Evolutionary conservation across 1,284 basidiomycete species (phyloP).

Genomic region (Ceratobasidium sp.): DNA sequence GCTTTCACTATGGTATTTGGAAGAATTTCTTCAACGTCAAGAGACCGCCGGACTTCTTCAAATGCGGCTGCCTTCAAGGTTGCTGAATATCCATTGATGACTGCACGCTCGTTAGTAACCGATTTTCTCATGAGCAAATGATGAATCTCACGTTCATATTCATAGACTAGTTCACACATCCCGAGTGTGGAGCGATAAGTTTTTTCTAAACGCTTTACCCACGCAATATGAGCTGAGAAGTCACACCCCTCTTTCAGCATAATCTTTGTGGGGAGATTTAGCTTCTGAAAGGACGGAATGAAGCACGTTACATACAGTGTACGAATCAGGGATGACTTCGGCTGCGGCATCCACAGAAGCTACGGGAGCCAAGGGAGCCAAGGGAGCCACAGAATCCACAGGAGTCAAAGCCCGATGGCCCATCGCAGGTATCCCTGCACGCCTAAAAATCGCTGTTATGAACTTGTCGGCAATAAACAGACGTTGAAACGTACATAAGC

Average conservation of each 20-base stretch:
- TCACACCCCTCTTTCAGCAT: not conserved
- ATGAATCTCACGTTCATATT: constrained; percentile 6
- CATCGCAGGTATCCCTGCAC: too few relatives aligned
- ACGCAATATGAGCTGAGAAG: not conserved
- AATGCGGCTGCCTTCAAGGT: not conserved
- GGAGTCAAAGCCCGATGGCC: too few relatives aligned
- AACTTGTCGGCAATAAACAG: too few relatives aligned
- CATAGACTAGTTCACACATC: not conserved
- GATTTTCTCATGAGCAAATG: too few relatives aligned
- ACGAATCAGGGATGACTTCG: constrained; percentile 37
- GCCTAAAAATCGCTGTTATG: too few relatives aligned
- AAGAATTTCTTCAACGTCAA: not conserved
- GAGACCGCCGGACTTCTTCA: not conserved
- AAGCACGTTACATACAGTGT: constrained; percentile 30
- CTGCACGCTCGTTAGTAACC: not conserved
- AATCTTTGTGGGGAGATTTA: not conserved
- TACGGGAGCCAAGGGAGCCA: too few relatives aligned
- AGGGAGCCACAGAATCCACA: too few relatives aligned
- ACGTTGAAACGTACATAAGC: too few relatives aligned
- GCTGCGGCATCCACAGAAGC: constrained; percentile 3
- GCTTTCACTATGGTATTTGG: not conserved
- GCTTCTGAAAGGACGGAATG: not conserved
- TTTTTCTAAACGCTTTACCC: not conserved
- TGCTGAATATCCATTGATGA: constrained; percentile 5
- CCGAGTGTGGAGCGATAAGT: too few relatives aligned